A percentile compares a stretch with the other conserved stretches of the same genome.
Conservation (phyloP, 768 basidiomycete genomes). For the Trametes meyenii region DNA sequence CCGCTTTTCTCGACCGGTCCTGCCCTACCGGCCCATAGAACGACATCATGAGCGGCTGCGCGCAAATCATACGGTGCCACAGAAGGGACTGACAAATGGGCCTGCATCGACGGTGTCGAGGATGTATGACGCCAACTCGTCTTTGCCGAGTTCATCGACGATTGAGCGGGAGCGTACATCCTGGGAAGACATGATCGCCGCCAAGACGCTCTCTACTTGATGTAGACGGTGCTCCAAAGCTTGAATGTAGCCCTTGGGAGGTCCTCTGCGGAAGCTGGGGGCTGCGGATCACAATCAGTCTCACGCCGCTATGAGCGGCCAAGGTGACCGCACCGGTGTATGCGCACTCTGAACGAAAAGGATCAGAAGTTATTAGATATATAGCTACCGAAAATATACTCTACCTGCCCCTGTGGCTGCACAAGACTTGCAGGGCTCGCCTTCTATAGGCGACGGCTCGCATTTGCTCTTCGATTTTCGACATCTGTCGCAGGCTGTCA, state of each 20-base stretch:
- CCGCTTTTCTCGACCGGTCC: conserved; percentile 52
- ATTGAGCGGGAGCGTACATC: conserved; percentile 66
- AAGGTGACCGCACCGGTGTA: conserved; percentile 14
- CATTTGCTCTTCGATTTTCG: conserved; percentile 89
- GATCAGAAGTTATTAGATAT: background rate
- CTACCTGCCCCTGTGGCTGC: conserved; percentile 44
- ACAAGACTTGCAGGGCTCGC: conserved; percentile 64
- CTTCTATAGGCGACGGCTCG: conserved; percentile 62
- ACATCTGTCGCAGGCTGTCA: conserved; percentile 83
- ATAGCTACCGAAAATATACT: conserved; percentile 40
- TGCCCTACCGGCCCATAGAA: conserved; percentile 49
- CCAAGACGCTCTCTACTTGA: conserved; percentile 86
- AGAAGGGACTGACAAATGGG: conserved; percentile 65
- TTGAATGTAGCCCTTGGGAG: conserved; percentile 92
- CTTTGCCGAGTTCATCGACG: conserved; percentile 65
- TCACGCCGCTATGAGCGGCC: too few relatives aligned
- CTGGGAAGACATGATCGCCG: conserved; percentile 73
- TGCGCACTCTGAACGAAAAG: conserved; percentile 16
- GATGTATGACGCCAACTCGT: conserved; percentile 78
- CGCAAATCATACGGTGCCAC: background rate
- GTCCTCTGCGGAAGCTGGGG: conserved; percentile 79
- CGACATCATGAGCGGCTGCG: background rate
- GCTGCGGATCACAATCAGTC: conserved; percentile 41
- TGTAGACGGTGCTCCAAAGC: conserved; percentile 91
- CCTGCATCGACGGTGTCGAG: conserved; percentile 75